Evolutionary conservation across 2,329 filamentous ascomycete genomes (phyloP).

Genomic region (Karstenula rhodostoma): DNA sequence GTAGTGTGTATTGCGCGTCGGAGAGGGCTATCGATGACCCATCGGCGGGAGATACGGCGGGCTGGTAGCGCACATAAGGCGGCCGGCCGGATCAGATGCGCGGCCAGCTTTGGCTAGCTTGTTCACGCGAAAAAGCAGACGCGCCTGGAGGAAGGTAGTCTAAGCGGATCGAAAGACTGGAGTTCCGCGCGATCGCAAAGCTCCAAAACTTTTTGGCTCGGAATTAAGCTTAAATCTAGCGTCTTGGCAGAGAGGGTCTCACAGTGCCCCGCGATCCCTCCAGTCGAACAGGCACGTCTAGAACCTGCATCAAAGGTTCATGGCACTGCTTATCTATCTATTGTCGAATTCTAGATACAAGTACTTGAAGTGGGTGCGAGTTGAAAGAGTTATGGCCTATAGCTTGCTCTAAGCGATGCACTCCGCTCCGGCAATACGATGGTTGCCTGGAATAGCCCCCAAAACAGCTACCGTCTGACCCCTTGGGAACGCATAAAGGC

Average conservation of each 20-base stretch:
- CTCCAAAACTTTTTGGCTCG: slow-evolving; percentile 17
- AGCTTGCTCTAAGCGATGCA: not conserved
- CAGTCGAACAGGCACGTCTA: not conserved
- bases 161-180: not conserved
- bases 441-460: slow-evolving; percentile 17
- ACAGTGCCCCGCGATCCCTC: not conserved
- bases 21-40: slow-evolving; percentile 36
- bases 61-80: slow-evolving; percentile 33
- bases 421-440: slow-evolving; percentile 6
- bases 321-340: not conserved
- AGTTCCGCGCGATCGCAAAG: not conserved
- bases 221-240: slow-evolving; percentile 39
- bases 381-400: not conserved
- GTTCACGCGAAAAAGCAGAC: not conserved
- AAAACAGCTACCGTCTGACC: slow-evolving; percentile 14
- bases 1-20: slow-evolving; percentile 30
- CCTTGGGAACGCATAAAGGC: slow-evolving; percentile 7
- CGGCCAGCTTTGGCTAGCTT: slow-evolving; percentile 30
- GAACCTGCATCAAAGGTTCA: not conserved
- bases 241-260: slow-evolving; percentile 20
- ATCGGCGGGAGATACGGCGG: slow-evolving; percentile 27
- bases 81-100: slow-evolving; percentile 18
- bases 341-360: not conserved
- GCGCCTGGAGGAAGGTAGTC: not conserved
- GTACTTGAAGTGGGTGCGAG: not conserved